These are phyloP conservation scores for Penicillium sp. DNA, from an alignment of 2,329 filamentous ascomycete genomes.

Conservation along the genomic window DNA sequence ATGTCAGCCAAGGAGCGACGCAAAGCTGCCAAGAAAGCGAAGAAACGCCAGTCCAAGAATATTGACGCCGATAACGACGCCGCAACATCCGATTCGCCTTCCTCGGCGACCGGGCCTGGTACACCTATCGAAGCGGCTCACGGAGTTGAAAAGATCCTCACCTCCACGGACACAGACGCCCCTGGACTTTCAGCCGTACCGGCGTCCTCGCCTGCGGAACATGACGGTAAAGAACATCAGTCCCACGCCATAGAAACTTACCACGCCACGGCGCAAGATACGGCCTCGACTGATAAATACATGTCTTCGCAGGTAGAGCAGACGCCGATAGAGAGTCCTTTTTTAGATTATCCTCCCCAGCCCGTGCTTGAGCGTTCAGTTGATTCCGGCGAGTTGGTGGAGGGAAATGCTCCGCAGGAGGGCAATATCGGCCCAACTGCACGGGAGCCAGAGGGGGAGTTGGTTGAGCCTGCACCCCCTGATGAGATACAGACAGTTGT, in stretches of 20 bases:
- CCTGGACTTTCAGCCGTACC: slow-evolving; percentile 26
- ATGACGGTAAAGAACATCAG: slow-evolving; percentile 48
- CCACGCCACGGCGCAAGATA: slow-evolving; percentile 37
- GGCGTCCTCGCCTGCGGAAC: slow-evolving; percentile 37
- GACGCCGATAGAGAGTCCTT: slow-evolving; percentile 32
- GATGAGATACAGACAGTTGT: not conserved
- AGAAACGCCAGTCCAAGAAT: slow-evolving; percentile 36
- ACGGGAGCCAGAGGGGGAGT: slow-evolving; percentile 4
- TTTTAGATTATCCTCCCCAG: slow-evolving; percentile 33
- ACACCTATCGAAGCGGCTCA: not conserved
- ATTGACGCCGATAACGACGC: slow-evolving; percentile 22
- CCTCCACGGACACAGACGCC: slow-evolving; percentile 16
- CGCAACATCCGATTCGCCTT: not conserved
- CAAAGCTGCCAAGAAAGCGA: slow-evolving; percentile 52
- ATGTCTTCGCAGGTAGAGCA: slow-evolving; percentile 46
- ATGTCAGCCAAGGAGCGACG: slow-evolving; percentile 42
- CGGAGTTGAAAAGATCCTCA: slow-evolving; percentile 15
- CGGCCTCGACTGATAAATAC: slow-evolving; percentile 46
- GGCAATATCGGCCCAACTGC: slow-evolving; percentile 2
- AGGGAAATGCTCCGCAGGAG: slow-evolving; percentile 11
- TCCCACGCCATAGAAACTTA: slow-evolving; percentile 40
- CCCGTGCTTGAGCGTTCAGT: slow-evolving; percentile 29
- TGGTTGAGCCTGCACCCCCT: not conserved
- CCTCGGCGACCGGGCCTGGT: slow-evolving; percentile 14
- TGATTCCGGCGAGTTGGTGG: slow-evolving; percentile 21